Evolutionary conservation across 345 rosid genomes (phyloP).

Genomic region (Psidium friedrichsthalianum): DNA sequence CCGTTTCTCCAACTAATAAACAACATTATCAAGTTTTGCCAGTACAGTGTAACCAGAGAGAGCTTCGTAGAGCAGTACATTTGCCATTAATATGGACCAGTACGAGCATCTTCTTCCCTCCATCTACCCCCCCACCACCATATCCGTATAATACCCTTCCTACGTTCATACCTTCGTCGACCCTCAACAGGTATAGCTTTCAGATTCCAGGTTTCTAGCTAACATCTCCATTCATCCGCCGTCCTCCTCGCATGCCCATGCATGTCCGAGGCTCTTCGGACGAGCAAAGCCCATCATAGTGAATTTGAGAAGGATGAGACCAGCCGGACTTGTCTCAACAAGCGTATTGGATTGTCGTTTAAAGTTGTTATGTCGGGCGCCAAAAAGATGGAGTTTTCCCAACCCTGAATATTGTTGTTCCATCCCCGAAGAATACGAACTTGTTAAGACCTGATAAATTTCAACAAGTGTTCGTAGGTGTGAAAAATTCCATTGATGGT

Average conservation of each 20-base stretch:
- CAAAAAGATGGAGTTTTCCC: background rate
- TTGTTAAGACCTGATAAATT: background rate
- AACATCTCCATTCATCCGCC: background rate
- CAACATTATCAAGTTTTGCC: background rate
- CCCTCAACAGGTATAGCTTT: background rate
- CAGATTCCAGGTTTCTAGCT: background rate
- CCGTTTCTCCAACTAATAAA: too few relatives aligned
- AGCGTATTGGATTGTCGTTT: background rate
- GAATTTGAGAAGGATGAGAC: background rate
- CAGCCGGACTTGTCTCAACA: background rate
- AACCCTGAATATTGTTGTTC: background rate
- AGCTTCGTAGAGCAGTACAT: background rate
- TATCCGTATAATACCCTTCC: background rate
- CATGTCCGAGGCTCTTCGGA: background rate
- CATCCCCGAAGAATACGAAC: background rate
- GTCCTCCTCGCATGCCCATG: background rate
- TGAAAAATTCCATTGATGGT: background rate
- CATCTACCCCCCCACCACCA: background rate
- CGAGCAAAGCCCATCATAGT: background rate
- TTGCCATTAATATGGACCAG: background rate
- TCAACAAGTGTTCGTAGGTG: background rate
- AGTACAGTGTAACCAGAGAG: background rate
- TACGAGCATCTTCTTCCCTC: background rate
- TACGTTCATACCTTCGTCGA: background rate
- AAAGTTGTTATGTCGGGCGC: background rate